Evolutionary conservation across 805 yeast species (phyloP).

Genomic region (Saturnispora zaruensis): DNA sequence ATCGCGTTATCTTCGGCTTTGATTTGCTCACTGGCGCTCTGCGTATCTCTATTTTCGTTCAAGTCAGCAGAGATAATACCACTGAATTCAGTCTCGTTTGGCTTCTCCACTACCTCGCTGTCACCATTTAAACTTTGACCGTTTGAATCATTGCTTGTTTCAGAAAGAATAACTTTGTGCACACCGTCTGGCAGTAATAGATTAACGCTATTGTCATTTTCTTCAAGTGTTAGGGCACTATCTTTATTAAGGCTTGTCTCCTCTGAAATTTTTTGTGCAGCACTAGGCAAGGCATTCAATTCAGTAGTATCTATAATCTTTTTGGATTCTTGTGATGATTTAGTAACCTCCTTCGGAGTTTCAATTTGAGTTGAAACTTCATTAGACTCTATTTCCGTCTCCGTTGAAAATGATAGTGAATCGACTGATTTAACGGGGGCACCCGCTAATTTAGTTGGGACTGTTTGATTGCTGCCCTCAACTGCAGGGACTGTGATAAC

Average conservation of each 20-base stretch:
- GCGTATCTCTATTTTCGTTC: not conserved
- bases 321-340: not conserved
- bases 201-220: not conserved
- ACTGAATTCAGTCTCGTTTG: not conserved
- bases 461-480: not conserved
- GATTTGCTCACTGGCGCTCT: not conserved
- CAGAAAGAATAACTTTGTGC: no score
- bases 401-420: not conserved
- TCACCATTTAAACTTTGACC: not conserved
- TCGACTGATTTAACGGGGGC: not conserved
- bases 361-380: not conserved
- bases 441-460: not conserved
- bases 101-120: not conserved
- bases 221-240: not conserved
- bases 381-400: not conserved
- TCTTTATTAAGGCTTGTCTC: not conserved
- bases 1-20: not conserved
- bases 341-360: not conserved
- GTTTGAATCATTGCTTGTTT: not conserved
- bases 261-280: not conserved
- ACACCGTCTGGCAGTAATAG: not conserved
- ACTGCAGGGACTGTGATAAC: no score
- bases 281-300: not conserved
- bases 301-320: not conserved
- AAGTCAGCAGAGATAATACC: not conserved